Evolutionary conservation across 2,329 filamentous ascomycete species (phyloP).

Genomic region (Stenocarpella maydis): DNA sequence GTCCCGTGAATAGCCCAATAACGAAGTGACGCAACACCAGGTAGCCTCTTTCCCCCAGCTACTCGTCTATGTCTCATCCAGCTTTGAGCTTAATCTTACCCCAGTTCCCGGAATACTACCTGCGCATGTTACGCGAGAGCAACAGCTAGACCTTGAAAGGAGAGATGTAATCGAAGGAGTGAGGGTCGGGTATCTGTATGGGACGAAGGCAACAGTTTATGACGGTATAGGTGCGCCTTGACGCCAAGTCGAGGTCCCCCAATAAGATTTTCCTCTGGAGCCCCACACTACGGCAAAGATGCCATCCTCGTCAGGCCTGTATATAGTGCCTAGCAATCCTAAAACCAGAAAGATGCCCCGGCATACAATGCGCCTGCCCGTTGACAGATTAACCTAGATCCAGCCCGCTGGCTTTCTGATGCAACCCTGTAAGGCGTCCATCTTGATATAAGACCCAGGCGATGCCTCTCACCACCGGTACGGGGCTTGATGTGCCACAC

Average conservation of each 20-base stretch:
- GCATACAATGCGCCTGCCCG: not conserved
- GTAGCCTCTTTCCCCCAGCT: slow-evolving; percentile 2
- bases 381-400: not conserved
- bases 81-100: not conserved
- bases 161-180: not conserved
- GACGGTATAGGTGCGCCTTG: not conserved
- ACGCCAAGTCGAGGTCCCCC: not conserved
- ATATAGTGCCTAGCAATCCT: slow-evolving; percentile 20
- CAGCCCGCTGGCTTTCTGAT: not conserved
- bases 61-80: slow-evolving; percentile 4
- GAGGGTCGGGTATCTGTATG: not conserved
- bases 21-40: slow-evolving; percentile 6
- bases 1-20: not conserved
- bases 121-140: not conserved
- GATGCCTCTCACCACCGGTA: not conserved
- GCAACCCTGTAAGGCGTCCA: not conserved
- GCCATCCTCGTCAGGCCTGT: not conserved
- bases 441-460: slow-evolving; percentile 14
- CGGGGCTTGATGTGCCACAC: not conserved
- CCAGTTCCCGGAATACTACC: slow-evolving; percentile 1
- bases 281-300: not conserved
- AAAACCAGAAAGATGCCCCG: slow-evolving; percentile 6
- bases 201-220: not conserved
- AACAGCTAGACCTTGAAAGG: not conserved
- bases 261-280: not conserved